These are phyloP conservation scores for Omphalotus olearius DNA, from an alignment of 1,284 basidiomycete species.

Conservation along the genomic window DNA sequence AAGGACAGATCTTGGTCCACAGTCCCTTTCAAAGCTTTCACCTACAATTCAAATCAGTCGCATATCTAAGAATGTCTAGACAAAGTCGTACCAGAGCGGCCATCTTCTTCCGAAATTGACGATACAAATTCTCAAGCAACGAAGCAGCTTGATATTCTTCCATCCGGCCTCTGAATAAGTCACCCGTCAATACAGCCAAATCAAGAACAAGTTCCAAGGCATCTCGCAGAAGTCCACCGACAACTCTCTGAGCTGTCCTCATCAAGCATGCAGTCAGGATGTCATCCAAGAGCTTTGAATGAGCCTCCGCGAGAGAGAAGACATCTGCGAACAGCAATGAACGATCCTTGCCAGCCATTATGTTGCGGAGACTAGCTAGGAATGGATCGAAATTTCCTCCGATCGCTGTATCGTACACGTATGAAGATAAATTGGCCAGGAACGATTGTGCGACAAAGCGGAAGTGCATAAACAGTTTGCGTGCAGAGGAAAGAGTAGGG, in stretches of 20 bases:
- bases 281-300: slow-evolving; percentile 70
- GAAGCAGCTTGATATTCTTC: slow-evolving; percentile 59
- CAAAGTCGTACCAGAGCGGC: slow-evolving; percentile 49
- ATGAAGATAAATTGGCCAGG: slow-evolving; percentile 57
- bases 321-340: slow-evolving; percentile 29
- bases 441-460: slow-evolving; percentile 73
- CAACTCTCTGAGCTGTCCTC: slow-evolving; percentile 63
- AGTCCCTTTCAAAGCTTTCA: slow-evolving; percentile 35
- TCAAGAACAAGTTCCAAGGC: slow-evolving; percentile 68
- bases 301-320: slow-evolving; percentile 67
- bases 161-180: slow-evolving; percentile 47
- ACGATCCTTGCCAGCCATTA: background rate
- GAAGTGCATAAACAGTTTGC: slow-evolving; percentile 57
- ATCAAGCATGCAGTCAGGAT: slow-evolving; percentile 79
- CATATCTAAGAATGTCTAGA: slow-evolving; percentile 1
- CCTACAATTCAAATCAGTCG: slow-evolving; percentile 22
- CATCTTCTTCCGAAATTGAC: slow-evolving; percentile 54
- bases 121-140: slow-evolving; percentile 48
- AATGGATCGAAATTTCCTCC: slow-evolving; percentile 71
- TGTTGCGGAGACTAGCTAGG: slow-evolving; percentile 30
- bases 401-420: slow-evolving; percentile 77
- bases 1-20: slow-evolving; percentile 35
- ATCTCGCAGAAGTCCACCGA: slow-evolving; percentile 62
- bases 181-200: slow-evolving; percentile 64
- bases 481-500: slow-evolving; percentile 47